These are phyloP conservation scores for Lavandula angustifolia DNA, from an alignment of 257 asterid genomes.

Conservation along the genomic window DNA sequence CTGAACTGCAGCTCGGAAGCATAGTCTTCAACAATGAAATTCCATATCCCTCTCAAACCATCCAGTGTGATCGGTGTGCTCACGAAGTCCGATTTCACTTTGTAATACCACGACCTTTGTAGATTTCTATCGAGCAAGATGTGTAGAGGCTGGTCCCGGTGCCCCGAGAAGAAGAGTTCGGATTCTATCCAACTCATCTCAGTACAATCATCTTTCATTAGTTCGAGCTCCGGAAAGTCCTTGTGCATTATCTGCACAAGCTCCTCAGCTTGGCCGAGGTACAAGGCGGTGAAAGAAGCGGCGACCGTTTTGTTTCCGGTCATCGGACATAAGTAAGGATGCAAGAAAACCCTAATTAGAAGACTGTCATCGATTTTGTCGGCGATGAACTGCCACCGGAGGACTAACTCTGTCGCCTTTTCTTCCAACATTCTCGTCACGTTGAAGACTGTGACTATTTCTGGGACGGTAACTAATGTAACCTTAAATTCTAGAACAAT, in stretches of 20 bases:
- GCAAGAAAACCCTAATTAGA: slow-evolving; percentile 26
- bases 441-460: slow-evolving; percentile 39
- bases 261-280: slow-evolving; percentile 39
- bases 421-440: slow-evolving; percentile 29
- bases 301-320: slow-evolving; percentile 25
- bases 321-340: slow-evolving; percentile 2
- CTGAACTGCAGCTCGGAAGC: slow-evolving; percentile 13
- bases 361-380: slow-evolving; percentile 32
- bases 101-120: slow-evolving; percentile 21
- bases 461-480: slow-evolving; percentile 22
- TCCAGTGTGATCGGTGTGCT: background rate
- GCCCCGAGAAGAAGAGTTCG: slow-evolving; percentile 27
- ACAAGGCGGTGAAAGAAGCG: slow-evolving; percentile 35
- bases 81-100: slow-evolving; percentile 29
- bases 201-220: slow-evolving; percentile 33
- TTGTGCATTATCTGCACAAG: slow-evolving; percentile 35
- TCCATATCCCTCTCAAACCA: slow-evolving; percentile 11
- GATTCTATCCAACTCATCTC: slow-evolving; percentile 54
- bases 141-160: background rate
- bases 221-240: slow-evolving; percentile 42
- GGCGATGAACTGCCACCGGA: slow-evolving; percentile 34
- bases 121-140: slow-evolving; percentile 19
- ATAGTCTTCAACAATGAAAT: background rate
- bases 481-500: slow-evolving; percentile 37
- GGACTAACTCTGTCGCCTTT: slow-evolving; percentile 25